A percentile compares a stretch with the other conserved stretches of the same genome.
phyloP scores from a whole-genome alignment of 148 eudicot species.

The Dysphania ambrosioides region DNA sequence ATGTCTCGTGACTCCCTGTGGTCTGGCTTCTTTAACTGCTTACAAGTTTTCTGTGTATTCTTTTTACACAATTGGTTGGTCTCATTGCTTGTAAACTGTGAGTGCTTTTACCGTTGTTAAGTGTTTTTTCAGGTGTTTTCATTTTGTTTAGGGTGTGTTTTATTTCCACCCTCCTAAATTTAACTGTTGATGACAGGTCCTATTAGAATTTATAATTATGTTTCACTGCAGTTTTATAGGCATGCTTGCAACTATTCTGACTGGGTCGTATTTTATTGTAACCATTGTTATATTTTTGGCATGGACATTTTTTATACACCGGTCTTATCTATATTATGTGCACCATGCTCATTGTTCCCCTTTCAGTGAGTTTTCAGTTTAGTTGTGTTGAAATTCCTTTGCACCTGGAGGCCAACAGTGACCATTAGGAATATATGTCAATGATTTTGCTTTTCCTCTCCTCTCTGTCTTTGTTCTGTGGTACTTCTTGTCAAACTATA shows the following conservation, averaged over 20 bases:
- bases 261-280: not conserved
- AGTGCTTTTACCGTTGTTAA: not conserved
- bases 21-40: not conserved
- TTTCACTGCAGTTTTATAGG: not conserved
- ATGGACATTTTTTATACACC: no score
- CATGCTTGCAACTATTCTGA: not conserved
- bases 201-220: not conserved
- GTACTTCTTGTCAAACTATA: no score
- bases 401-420: not conserved
- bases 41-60: no score
- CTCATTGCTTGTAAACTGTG: not conserved
- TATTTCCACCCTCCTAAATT: not conserved
- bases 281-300: no score
- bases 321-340: no score
- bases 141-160: constrained; percentile 1
- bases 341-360: not conserved
- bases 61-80: not conserved
- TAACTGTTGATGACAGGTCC: not conserved
- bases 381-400: not conserved
- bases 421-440: not conserved
- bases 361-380: not conserved
- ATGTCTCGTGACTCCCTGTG: no score
- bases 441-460: not conserved
- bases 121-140: not conserved
- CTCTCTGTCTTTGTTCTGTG: not conserved